These are phyloP conservation scores for Malus hybrid DNA, from an alignment of 331 rosid genomes.

Conservation along the genomic window DNA sequence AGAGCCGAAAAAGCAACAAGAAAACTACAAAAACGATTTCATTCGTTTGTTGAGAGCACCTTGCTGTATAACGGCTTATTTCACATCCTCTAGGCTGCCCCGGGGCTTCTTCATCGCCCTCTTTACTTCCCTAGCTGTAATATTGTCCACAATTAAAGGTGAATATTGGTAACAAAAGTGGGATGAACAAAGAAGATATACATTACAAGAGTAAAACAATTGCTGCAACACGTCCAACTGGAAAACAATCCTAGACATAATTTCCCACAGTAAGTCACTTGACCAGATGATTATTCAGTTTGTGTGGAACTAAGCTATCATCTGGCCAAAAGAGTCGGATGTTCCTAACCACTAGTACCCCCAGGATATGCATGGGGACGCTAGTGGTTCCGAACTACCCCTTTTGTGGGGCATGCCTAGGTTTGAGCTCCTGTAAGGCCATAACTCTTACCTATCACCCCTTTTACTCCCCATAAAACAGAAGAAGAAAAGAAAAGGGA, in stretches of 20 bases:
- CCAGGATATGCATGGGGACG: not conserved
- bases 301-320: not conserved
- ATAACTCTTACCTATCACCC: not conserved
- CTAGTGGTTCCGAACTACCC: not conserved
- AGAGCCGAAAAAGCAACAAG: not conserved
- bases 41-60: conserved; percentile 15
- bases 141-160: conserved; percentile 4
- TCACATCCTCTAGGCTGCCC: conserved; percentile 21
- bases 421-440: not conserved
- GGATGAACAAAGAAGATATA: not conserved
- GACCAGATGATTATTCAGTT: not conserved
- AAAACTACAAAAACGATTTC: conserved; percentile 11
- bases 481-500: not conserved
- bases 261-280: not conserved
- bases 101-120: conserved; percentile 32
- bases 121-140: conserved; percentile 46
- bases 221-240: not conserved
- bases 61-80: conserved; percentile 30
- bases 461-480: no score
- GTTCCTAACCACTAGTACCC: not conserved
- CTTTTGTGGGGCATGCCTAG: not conserved
- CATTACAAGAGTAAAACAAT: not conserved
- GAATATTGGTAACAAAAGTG: not conserved
- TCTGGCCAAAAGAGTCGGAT: not conserved
- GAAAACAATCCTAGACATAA: not conserved